Conservation (phyloP, 768 basidiomycete species). For the Hygrophorus russula region DNA sequence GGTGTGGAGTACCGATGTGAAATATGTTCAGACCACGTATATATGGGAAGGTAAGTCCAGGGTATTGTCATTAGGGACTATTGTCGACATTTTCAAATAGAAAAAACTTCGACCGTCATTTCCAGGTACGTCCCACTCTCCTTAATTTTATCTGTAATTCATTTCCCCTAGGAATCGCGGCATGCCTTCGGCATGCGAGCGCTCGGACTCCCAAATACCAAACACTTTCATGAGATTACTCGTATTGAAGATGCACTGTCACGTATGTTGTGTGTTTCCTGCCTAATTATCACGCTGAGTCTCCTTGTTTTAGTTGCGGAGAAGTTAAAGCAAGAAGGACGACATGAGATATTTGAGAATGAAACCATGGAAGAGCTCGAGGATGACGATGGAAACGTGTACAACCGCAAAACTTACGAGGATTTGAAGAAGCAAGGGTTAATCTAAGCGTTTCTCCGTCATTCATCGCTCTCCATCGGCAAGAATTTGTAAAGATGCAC, state of each 20-base stretch:
- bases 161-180: conserved; percentile 60
- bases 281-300: background rate
- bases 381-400: conserved; percentile 97
- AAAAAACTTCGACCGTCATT: conserved; percentile 95
- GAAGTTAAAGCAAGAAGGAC: conserved; percentile 94
- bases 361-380: conserved; percentile 98
- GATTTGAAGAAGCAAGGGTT: conserved; percentile 94
- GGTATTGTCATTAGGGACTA: background rate
- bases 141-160: conserved; percentile 9
- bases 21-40: conserved; percentile 93
- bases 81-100: conserved; percentile 22
- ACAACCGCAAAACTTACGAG: conserved; percentile 96
- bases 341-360: conserved; percentile 83
- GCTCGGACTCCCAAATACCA: conserved; percentile 92
- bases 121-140: conserved; percentile 47
- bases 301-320: conserved; percentile 64
- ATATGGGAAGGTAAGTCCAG: conserved; percentile 79
- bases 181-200: conserved; percentile 99
- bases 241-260: conserved; percentile 93
- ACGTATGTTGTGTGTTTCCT: conserved; percentile 39
- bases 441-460: conserved; percentile 31
- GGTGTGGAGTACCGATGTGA: conserved; percentile 98
- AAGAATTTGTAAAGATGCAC: conserved; percentile 1
- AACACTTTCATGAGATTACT: conserved; percentile 98
- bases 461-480: conserved; percentile 2